Evolutionary conservation across 768 basidiomycete species (phyloP).

Genomic region (Calocybe cyanea): DNA sequence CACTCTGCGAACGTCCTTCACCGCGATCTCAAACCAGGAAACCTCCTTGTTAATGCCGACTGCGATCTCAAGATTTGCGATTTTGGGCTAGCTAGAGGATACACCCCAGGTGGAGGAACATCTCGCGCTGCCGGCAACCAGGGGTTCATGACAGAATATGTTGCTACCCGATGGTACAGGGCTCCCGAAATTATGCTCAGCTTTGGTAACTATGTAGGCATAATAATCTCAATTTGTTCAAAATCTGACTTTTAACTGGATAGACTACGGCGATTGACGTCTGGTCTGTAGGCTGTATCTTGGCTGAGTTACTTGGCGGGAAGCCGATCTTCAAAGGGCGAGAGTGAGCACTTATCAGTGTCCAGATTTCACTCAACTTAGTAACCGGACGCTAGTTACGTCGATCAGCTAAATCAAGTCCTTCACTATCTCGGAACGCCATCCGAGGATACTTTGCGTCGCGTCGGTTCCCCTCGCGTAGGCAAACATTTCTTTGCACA

Average conservation of each 20-base stretch:
- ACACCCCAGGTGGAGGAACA: constrained; percentile 78
- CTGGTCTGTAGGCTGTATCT: constrained; percentile 95
- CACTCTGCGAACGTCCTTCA: constrained; percentile 98
- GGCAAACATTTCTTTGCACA: constrained; percentile 21
- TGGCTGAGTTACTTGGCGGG: constrained; percentile 88
- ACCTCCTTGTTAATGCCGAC: constrained; percentile 95
- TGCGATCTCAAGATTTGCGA: constrained; percentile 99
- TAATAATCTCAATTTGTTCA: background rate
- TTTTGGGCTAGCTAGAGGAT: constrained; percentile 94
- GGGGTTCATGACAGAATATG: constrained; percentile 99
- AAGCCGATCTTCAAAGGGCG: constrained; percentile 97
- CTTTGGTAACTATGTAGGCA: constrained; percentile 87
- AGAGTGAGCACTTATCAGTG: constrained; percentile 58
- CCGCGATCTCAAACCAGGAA: constrained; percentile 93
- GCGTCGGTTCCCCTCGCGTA: constrained; percentile 93
- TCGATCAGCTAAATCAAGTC: constrained; percentile 98
- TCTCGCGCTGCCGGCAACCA: constrained; percentile 74
- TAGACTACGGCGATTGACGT: constrained; percentile 91
- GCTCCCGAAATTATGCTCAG: constrained; percentile 99
- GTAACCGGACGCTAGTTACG: constrained; percentile 56
- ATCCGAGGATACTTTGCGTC: constrained; percentile 91
- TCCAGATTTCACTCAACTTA: constrained; percentile 8
- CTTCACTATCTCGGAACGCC: constrained; percentile 98
- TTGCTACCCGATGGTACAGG: constrained; percentile 98
- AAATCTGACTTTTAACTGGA: constrained; percentile 14